Conservation (phyloP, 257 asterid genomes). For the Petrea volubilis region DNA sequence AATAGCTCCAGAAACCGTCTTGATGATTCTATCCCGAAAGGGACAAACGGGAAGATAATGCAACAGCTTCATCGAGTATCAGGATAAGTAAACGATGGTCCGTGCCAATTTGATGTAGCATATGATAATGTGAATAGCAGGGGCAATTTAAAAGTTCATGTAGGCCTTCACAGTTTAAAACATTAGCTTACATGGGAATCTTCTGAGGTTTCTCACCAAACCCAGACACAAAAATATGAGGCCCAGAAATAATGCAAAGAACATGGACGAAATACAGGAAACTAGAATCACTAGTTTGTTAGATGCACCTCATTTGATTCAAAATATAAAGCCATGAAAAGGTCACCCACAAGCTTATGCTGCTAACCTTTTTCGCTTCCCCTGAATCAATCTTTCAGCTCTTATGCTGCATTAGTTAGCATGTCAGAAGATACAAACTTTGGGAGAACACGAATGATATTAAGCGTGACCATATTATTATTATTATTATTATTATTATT, state of each 20-base stretch:
- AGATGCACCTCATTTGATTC: constrained; percentile 14
- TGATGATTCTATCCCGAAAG: constrained; percentile 37
- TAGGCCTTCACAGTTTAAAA: neutral
- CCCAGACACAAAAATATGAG: neutral
- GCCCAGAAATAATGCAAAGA: neutral
- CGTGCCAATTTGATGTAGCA: neutral
- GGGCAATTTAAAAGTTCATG: too few species aligned
- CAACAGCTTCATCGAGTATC: neutral
- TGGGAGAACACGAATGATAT: neutral
- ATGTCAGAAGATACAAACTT: constrained; percentile 22
- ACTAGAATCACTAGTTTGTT: neutral
- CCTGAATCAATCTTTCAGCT: constrained; percentile 62
- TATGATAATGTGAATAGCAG: neutral
- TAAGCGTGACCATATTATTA: too few species aligned
- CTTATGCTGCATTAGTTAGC: constrained; percentile 54
- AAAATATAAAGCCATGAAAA: neutral
- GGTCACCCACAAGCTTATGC: constrained; percentile 29
- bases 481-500: too few species aligned
- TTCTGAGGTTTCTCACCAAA: neutral
- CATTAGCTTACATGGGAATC: neutral
- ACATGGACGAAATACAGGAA: neutral
- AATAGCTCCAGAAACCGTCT: constrained; percentile 36
- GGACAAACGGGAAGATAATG: constrained; percentile 15
- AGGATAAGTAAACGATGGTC: neutral
- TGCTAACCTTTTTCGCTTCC: constrained; percentile 47